These are phyloP conservation scores for Calamus simplicifolius DNA, from an alignment of 176 grass and related monocot species.

Conservation along the genomic window DNA sequence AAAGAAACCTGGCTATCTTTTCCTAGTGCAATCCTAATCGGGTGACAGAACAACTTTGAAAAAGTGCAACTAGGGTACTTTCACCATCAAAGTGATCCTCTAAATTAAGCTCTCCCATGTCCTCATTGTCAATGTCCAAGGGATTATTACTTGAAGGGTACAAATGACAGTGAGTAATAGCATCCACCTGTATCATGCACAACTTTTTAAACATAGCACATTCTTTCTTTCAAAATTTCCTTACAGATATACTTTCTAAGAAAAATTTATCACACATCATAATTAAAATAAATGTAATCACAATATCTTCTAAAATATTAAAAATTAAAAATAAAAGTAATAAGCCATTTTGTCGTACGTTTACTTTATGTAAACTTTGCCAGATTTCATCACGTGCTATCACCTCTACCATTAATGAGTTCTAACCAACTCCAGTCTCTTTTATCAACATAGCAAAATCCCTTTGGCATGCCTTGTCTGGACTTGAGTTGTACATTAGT, in stretches of 20 bases:
- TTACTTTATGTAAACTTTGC: slow-evolving; percentile 8
- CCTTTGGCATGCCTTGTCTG: background rate
- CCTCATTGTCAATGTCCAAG: slow-evolving; percentile 2
- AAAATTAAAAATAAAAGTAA: too few relatives aligned
- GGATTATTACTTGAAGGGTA: background rate
- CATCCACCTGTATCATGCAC: slow-evolving; percentile 3
- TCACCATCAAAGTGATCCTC: slow-evolving; percentile 3
- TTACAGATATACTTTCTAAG: too few relatives aligned
- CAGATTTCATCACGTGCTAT: slow-evolving; percentile 1
- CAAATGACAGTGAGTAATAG: background rate
- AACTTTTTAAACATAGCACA: slow-evolving; percentile 10
- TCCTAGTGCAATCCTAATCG: background rate
- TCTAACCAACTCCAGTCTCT: slow-evolving; percentile 1
- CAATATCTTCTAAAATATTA: too few relatives aligned
- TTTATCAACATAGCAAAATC: slow-evolving; percentile 8
- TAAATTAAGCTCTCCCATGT: background rate
- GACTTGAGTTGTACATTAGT: slow-evolving; percentile 5
- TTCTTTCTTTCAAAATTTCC: slow-evolving; percentile 13
- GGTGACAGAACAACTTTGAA: background rate
- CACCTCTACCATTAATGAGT: background rate
- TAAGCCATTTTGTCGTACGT: too few relatives aligned
- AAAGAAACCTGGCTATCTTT: background rate
- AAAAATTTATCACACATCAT: background rate
- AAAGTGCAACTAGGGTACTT: background rate
- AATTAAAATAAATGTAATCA: too few relatives aligned